Evolutionary conservation across 2,329 filamentous ascomycete genomes (phyloP), one percentile per base, ranked within the genome.

Genomic region (Sphaerulina musiva): DNA sequence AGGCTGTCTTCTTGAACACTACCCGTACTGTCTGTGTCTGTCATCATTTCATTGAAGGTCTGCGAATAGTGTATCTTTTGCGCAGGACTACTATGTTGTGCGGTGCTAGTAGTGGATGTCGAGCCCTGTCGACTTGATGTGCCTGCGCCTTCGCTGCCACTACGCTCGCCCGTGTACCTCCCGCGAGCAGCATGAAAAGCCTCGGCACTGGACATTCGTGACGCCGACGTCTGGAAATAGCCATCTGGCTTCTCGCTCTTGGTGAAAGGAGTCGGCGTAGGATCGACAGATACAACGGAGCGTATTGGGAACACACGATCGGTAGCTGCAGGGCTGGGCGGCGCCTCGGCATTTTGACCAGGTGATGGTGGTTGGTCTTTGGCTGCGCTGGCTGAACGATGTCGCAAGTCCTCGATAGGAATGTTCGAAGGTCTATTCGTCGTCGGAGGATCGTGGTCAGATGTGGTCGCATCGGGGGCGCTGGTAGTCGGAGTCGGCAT

Each of bases 241-340:
- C 59, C 58, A 7, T 61, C 60, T 4, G 51, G 56, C 54, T 55
- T 55, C 41, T 58, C 65, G 51, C n/a, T 20, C 17, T 45, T 56
- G 31, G 52, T 40, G 12, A 55, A 44, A 26, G 59, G 45, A 4
- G 72, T 76, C 1, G 73, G 70, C 9, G 69, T 71, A 6, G 81
- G 80, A 61, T 87, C 83, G 40, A 91, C 81, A 6, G 82, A 87
- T 23, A 92, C 76, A 42, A 88, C 84, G n/a, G 86, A 90, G 46
- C 86, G 81, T 32, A 92, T 86, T n/a, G 87, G 87, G 53, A 87
- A 92, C 4, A 92, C 85, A 51, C 86, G 80, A 64, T 91, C 79
- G 45, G 72, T 67, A 4, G 70, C 62, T 39, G 67, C 68, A 14
- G 74, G 73, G 58, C 73, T 75, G 46, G 74, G 61, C 6, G 62